Evolutionary conservation across 1,139 yeast genomes (phyloP), one percentile per base, ranked within the genome.

Genomic region (Candida buenavistaensis): DNA sequence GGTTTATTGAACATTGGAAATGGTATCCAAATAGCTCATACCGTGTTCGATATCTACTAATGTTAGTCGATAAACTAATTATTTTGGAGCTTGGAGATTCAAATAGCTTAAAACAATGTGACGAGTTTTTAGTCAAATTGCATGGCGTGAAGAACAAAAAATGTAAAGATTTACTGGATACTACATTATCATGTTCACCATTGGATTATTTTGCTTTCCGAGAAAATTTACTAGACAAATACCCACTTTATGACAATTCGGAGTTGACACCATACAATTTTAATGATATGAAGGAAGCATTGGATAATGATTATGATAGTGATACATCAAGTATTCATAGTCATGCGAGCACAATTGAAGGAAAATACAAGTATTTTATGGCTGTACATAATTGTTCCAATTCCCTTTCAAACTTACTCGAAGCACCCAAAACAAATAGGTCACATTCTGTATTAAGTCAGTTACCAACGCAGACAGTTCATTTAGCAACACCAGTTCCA

Each of bases 401-500:
- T 45, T 69, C 86, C 5, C 52, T 79, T 19, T 69, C 83, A 0
- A 81, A 78, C 41, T 68, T 73, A 36, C 64, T 84, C 43, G 80
- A 80, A 43, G 66, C 75, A 29, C 82, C 90, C 23, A 58, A 83
- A 32, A 77, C 83, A 0, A 64, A 68, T 30, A 70, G 68, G 43
- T 55, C 69, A 2, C 85, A 82, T 40, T 71, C 81, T 5, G 58
- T 76, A 2, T 72, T 75, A 37, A 68, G 75, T 30, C 72, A 77
- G 28, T 57, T 82, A 13, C 85, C 87, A 1, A 68, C 78, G 0
- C 88, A 85, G 23, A 71, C 76, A 1, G 63, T 83, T 3, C 96
- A 89, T 55, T 72, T 89, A 12, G 90, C 96, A 0, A 88, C 96
- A 0, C 96, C 96, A 0, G 86, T 84, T 0, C 94, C 96, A 1